These are phyloP conservation scores for Ceratobasidium sp. DNA, from an alignment of 1,284 basidiomycete genomes.

Conservation along the genomic window DNA sequence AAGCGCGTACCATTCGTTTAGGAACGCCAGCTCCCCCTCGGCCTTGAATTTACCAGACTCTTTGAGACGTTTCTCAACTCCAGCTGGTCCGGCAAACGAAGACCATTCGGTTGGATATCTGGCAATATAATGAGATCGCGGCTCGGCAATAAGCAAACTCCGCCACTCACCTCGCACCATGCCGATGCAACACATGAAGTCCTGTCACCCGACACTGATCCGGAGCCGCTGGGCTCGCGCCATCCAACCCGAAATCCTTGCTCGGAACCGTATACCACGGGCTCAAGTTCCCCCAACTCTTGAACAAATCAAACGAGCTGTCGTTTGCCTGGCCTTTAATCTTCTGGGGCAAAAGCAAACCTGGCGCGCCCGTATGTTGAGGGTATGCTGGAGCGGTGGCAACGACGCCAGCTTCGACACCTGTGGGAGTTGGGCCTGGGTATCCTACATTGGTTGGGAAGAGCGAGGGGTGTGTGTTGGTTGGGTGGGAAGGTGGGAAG, in stretches of 20 bases:
- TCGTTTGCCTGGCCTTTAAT: constrained; percentile 34
- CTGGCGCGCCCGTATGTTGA: constrained; percentile 69
- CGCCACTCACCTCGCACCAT: constrained; percentile 51
- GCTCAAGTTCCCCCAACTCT: constrained; percentile 54
- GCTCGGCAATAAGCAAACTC: background rate
- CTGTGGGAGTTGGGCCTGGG: constrained; percentile 82
- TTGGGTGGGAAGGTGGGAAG: constrained; percentile 74
- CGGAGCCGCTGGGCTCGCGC: constrained; percentile 49
- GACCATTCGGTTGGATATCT: constrained; percentile 47
- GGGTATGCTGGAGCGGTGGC: constrained; percentile 80
- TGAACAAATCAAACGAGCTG: constrained; percentile 49
- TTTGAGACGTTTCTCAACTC: constrained; percentile 45
- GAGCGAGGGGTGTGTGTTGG: constrained; percentile 68
- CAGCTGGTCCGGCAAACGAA: constrained; percentile 45
- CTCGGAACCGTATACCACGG: constrained; percentile 53
- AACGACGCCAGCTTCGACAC: constrained; percentile 78
- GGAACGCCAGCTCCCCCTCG: constrained; percentile 51
- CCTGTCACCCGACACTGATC: constrained; percentile 51
- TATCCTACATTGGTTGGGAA: constrained; percentile 82
- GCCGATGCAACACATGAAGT: constrained; percentile 53
- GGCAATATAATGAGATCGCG: background rate
- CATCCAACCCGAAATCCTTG: constrained; percentile 50
- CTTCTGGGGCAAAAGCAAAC: constrained; percentile 58
- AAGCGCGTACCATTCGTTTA: constrained; percentile 52
- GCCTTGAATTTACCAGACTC: constrained; percentile 44